phyloP scores from a whole-genome alignment of 352 stramenopile genomes.

The Globisporangium alternatum region DNA sequence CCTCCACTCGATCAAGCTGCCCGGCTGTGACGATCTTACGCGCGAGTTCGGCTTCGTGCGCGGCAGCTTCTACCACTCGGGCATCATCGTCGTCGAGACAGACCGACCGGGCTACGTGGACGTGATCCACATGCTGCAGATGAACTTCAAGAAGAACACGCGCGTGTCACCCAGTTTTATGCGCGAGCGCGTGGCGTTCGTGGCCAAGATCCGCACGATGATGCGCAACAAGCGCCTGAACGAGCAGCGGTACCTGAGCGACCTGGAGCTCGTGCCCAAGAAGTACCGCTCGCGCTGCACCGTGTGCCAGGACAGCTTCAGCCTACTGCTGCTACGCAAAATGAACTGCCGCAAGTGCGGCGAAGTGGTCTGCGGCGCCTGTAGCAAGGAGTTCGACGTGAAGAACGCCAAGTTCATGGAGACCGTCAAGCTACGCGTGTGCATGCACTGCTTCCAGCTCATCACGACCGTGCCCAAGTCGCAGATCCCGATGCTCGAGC shows the following conservation, averaged over 20 bases:
- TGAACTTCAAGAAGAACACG: conserved; percentile 78
- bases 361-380: conserved; percentile 84
- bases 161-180: conserved; percentile 44
- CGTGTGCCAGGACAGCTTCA: conserved; percentile 83
- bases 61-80: conserved; percentile 83
- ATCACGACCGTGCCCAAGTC: conserved; percentile 69
- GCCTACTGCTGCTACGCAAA: conserved; percentile 76
- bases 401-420: conserved; percentile 54
- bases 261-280: conserved; percentile 80
- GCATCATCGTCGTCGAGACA: conserved; percentile 76
- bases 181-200: conserved; percentile 41
- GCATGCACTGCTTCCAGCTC: conserved; percentile 80
- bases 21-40: conserved; percentile 70
- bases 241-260: conserved; percentile 76
- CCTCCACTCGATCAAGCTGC: conserved; percentile 83
- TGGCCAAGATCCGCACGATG: conserved; percentile 58
- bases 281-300: conserved; percentile 71
- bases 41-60: conserved; percentile 74
- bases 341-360: conserved; percentile 86
- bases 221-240: conserved; percentile 71
- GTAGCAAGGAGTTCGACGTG: conserved; percentile 80
- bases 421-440: conserved; percentile 79
- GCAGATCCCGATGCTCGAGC: conserved; percentile 43
- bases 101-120: conserved; percentile 72
- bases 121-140: conserved; percentile 78